A percentile compares a stretch with the other conserved stretches of the same genome.
Conservation (phyloP, 2,329 filamentous ascomycete species). For the Stenocarpella maydis region DNA sequence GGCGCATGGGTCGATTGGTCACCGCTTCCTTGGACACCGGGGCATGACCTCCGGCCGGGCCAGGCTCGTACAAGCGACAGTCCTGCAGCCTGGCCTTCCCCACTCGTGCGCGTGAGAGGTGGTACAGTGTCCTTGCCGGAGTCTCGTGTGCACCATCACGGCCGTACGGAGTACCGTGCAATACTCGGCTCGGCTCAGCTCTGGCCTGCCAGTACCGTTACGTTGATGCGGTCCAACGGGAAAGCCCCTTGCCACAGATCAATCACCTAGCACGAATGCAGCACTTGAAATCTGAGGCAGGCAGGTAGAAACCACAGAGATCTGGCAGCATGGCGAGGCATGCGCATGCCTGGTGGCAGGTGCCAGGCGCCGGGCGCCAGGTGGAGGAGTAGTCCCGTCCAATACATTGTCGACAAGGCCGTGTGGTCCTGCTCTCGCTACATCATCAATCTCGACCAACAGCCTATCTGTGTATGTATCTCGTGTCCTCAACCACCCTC, state of each 20-base stretch:
- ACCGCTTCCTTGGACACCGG: conserved; percentile 3
- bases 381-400: not conserved
- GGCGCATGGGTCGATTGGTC: conserved; percentile 1
- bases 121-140: no score
- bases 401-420: conserved; percentile 4
- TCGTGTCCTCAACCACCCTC: not conserved
- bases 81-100: no score
- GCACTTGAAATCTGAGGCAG: not conserved
- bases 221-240: not conserved
- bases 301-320: not conserved
- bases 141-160: not conserved
- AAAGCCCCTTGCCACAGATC: not conserved
- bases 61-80: conserved; percentile 4
- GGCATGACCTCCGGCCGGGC: not conserved
- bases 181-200: no score
- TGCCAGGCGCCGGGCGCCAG: no score
- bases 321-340: not conserved
- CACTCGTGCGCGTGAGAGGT: no score
- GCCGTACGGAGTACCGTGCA: not conserved
- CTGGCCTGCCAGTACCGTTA: not conserved
- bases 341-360: not conserved
- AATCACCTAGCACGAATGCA: conserved; percentile 6
- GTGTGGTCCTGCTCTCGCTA: conserved; percentile 10
- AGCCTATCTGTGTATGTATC: not conserved
- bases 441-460: not conserved